Percentiles rank a stretch among this genome's conserved stretches.
Evolutionary conservation across 2,329 filamentous ascomycete genomes (phyloP).

Genomic region (Fusarium sp.): DNA sequence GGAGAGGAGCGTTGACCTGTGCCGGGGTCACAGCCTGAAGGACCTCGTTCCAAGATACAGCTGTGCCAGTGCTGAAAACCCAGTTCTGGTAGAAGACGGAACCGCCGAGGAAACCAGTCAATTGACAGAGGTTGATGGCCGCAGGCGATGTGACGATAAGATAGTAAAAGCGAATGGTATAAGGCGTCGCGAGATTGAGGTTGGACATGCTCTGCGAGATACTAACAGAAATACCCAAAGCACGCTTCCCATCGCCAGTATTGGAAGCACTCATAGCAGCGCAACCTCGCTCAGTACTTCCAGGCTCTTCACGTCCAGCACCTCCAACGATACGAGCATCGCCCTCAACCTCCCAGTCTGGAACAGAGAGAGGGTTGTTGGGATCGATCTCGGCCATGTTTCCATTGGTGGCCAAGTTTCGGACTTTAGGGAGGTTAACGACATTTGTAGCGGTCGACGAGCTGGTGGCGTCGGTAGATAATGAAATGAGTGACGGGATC

Average conservation of each 20-base stretch:
- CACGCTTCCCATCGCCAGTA: not conserved
- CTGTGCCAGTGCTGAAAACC: not conserved
- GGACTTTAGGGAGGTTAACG: not conserved
- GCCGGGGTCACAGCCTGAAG: not conserved
- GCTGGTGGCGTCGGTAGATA: not conserved
- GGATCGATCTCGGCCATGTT: constrained; percentile 5
- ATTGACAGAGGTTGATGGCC: not conserved
- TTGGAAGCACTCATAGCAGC: constrained; percentile 9
- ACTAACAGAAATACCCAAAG: not conserved
- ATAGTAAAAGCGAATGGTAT: constrained; percentile 12
- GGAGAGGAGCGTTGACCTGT: not conserved
- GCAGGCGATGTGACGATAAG: not conserved
- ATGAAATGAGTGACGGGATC: not conserved
- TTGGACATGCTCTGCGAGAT: not conserved
- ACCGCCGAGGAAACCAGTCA: not conserved
- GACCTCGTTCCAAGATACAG: not conserved
- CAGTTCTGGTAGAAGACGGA: not conserved
- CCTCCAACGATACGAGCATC: constrained; percentile 2
- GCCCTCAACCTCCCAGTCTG: not conserved
- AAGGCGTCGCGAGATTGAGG: not conserved
- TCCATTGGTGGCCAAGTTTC: not conserved
- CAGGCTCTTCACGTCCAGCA: not conserved
- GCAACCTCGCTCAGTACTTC: not conserved
- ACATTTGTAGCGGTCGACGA: not conserved
- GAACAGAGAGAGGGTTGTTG: not conserved